Evolutionary conservation across 345 rosid genomes (phyloP).

Genomic region (Salix koriyanagi): DNA sequence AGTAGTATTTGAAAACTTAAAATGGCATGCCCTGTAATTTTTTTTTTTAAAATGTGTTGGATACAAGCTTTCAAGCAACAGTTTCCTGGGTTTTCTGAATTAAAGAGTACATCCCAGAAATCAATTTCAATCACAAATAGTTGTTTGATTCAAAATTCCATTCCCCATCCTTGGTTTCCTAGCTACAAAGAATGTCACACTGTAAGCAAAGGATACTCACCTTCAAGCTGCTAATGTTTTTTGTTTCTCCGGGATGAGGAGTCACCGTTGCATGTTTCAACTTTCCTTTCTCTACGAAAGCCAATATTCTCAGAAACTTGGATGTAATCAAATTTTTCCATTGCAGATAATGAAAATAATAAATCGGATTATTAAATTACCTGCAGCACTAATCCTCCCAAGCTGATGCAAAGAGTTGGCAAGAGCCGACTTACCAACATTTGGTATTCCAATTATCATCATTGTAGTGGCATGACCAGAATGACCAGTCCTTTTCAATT

Average conservation of each 20-base stretch:
- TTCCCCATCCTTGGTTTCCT: not conserved
- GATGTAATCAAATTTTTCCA: not conserved
- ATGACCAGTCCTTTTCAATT: slow-evolving; percentile 42
- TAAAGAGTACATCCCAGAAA: too few relatives aligned
- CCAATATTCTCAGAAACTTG: not conserved
- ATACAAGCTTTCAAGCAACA: too few relatives aligned
- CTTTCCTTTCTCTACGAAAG: slow-evolving; percentile 65
- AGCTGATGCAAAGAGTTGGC: slow-evolving; percentile 76
- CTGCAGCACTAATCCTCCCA: slow-evolving; percentile 78
- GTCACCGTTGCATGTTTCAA: slow-evolving; percentile 67
- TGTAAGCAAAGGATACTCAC: slow-evolving; percentile 23
- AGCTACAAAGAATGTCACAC: not conserved
- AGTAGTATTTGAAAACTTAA: too few relatives aligned
- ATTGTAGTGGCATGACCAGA: slow-evolving; percentile 45
- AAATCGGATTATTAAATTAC: slow-evolving; percentile 26
- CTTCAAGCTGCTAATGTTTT: slow-evolving; percentile 82
- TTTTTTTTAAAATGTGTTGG: too few relatives aligned
- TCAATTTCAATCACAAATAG: not conserved
- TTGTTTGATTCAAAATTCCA: not conserved
- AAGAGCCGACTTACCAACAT: slow-evolving; percentile 83
- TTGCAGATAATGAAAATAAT: not conserved
- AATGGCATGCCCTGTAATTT: too few relatives aligned
- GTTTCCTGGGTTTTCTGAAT: too few relatives aligned
- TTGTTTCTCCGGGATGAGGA: slow-evolving; percentile 80
- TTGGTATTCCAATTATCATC: slow-evolving; percentile 81